Evolutionary conservation across 2,329 filamentous ascomycete genomes (phyloP).

Genomic region (Shiraia bambusicola): DNA sequence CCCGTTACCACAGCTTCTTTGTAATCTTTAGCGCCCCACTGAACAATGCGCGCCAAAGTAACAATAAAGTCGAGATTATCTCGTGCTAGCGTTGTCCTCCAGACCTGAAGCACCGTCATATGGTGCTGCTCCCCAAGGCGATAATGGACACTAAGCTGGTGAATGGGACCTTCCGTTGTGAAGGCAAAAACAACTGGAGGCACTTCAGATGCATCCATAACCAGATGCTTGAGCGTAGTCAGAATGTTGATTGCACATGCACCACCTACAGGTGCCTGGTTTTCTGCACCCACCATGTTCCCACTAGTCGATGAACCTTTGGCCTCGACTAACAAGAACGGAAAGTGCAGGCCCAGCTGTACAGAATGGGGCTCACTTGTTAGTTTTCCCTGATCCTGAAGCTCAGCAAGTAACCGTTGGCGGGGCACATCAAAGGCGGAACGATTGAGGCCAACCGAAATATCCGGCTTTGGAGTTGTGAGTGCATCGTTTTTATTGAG

Average conservation of each 20-base stretch:
- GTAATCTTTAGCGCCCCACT: neutral
- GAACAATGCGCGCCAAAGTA: neutral
- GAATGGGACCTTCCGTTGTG: slow-evolving; percentile 10
- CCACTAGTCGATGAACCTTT: slow-evolving; percentile 9
- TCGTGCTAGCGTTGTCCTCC: neutral
- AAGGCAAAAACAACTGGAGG: neutral
- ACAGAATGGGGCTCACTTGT: slow-evolving; percentile 9
- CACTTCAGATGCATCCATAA: neutral
- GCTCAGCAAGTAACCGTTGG: slow-evolving; percentile 1
- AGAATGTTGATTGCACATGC: slow-evolving; percentile 11
- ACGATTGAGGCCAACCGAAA: slow-evolving; percentile 8
- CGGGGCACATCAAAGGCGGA: slow-evolving; percentile 4
- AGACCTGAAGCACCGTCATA: neutral
- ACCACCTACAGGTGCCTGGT: slow-evolving; percentile 10
- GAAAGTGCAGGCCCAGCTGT: slow-evolving; percentile 13
- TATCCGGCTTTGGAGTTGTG: slow-evolving; percentile 8
- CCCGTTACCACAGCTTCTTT: too few relatives aligned
- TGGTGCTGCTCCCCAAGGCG: neutral
- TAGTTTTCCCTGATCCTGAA: neutral
- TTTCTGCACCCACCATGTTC: slow-evolving; percentile 11
- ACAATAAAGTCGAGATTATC: neutral
- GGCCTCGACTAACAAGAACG: slow-evolving; percentile 12
- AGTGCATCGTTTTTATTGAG: neutral
- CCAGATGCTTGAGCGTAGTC: neutral
- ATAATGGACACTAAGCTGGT: slow-evolving; percentile 13